Evolutionary conservation across 305 asterid species (phyloP).

Genomic region (Solanum hybrid): DNA sequence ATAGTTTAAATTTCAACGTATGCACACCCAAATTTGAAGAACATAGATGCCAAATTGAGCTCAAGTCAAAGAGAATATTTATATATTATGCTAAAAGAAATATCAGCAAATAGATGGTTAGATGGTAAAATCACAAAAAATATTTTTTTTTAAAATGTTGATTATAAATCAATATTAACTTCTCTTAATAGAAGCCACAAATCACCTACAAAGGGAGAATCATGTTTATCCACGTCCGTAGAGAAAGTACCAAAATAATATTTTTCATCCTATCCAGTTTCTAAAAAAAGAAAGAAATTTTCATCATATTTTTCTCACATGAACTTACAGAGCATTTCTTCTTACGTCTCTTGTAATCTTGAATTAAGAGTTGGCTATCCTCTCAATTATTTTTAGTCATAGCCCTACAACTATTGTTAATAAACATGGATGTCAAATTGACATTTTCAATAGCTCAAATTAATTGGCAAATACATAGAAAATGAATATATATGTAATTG

Average conservation of each 20-base stretch:
- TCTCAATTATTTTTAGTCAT: background rate
- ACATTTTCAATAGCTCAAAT: background rate
- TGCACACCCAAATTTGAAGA: background rate
- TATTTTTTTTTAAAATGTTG: background rate
- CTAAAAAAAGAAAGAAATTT: background rate
- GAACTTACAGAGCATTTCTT: background rate
- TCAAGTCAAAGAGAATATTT: background rate
- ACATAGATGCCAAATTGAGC: background rate
- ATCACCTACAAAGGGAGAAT: background rate
- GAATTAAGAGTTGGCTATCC: background rate
- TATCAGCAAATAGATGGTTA: background rate
- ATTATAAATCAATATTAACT: too few relatives aligned
- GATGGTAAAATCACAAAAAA: background rate
- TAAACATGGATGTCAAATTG: background rate
- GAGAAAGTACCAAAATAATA: background rate
- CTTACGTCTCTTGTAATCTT: background rate
- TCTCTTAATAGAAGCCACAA: background rate
- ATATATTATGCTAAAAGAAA: background rate
- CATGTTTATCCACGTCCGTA: background rate
- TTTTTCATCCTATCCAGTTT: background rate
- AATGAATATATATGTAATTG: background rate
- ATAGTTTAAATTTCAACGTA: too few relatives aligned
- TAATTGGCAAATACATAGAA: background rate
- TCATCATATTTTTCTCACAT: background rate
- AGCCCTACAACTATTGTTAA: background rate